A percentile compares a stretch with the other conserved stretches of the same genome.
Conservation (phyloP, 768 basidiomycete genomes). For the Chalciporus sphaerocephalus region DNA sequence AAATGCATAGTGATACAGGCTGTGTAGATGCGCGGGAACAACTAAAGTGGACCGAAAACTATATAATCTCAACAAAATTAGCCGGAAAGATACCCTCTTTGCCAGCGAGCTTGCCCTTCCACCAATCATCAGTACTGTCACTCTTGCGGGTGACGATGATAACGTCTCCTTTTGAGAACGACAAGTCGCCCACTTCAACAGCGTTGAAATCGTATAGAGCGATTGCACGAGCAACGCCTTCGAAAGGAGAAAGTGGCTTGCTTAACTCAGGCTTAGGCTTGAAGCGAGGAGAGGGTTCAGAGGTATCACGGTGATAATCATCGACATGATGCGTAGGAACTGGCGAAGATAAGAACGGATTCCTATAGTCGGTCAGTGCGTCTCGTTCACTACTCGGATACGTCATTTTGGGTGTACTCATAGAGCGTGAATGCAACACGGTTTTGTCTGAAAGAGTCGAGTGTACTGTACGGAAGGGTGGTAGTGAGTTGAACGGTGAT, state of each 20-base stretch:
- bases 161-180: constrained; percentile 72
- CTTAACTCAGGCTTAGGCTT: constrained; percentile 48
- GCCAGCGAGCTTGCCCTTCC: constrained; percentile 65
- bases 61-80: constrained; percentile 73
- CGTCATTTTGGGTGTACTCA: constrained; percentile 26
- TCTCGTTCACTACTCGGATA: constrained; percentile 11
- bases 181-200: constrained; percentile 74
- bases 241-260: constrained; percentile 45
- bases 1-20: not conserved
- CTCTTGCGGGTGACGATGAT: constrained; percentile 67
- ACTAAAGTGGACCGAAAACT: not conserved
- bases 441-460: constrained; percentile 32
- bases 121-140: constrained; percentile 75
- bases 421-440: constrained; percentile 32
- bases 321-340: constrained; percentile 20
- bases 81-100: constrained; percentile 74
- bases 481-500: constrained; percentile 34
- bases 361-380: constrained; percentile 10
- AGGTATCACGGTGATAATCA: constrained; percentile 7
- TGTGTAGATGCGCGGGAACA: constrained; percentile 3
- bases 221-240: constrained; percentile 68
- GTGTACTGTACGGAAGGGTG: constrained; percentile 32
- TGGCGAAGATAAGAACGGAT: constrained; percentile 28
- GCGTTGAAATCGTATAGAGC: constrained; percentile 73
- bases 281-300: constrained; percentile 29